Evolutionary conservation across 768 basidiomycete species (phyloP).

Genomic region (Russula foetens): DNA sequence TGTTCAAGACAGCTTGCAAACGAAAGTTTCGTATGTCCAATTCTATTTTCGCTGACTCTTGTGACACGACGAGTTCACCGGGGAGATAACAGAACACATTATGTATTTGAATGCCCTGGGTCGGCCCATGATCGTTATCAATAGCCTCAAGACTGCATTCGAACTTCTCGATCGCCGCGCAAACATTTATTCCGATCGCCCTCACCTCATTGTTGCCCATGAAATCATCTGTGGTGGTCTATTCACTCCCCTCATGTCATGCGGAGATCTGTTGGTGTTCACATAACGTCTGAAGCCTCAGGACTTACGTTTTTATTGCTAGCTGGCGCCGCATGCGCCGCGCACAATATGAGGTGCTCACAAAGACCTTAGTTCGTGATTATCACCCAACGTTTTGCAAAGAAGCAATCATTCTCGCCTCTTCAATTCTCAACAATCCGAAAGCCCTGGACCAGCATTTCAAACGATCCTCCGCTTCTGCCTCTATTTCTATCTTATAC

Average conservation of each 20-base stretch:
- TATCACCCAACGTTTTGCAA: slow-evolving; percentile 2
- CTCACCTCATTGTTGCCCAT: neutral
- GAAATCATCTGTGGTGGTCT: neutral
- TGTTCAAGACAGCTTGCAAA: neutral
- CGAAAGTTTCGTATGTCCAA: neutral
- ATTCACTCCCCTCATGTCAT: neutral
- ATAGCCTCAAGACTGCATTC: neutral
- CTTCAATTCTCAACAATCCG: neutral
- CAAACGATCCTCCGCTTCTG: slow-evolving; percentile 1
- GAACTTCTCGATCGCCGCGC: slow-evolving; percentile 1
- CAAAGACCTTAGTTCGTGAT: neutral
- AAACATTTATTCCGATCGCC: neutral
- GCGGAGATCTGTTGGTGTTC: neutral
- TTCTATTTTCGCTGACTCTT: neutral
- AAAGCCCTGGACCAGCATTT: neutral
- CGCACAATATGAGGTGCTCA: slow-evolving; percentile 4
- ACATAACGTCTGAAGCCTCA: too few relatives aligned
- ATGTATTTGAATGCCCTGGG: slow-evolving; percentile 2
- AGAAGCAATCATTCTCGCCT: slow-evolving; percentile 5
- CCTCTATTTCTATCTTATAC: slow-evolving; percentile 7
- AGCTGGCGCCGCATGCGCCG: slow-evolving; percentile 11
- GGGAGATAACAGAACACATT: neutral
- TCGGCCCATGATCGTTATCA: neutral
- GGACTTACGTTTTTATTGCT: neutral
- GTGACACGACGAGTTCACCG: neutral